phyloP scores from a whole-genome alignment of 306 rosid species.

The Prunus padus region DNA sequence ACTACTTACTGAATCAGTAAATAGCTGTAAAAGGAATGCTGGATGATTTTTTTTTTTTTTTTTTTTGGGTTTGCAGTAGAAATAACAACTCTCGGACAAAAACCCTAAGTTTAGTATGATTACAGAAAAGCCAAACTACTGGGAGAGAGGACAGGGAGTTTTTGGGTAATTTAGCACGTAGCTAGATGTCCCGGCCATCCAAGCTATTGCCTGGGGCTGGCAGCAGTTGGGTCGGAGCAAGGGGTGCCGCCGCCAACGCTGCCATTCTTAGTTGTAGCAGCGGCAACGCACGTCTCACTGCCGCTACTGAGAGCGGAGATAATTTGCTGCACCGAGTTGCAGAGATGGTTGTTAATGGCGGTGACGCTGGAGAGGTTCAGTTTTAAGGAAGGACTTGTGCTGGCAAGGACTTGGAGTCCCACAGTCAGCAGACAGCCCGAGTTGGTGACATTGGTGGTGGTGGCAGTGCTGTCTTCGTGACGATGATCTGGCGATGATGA shows the following conservation, averaged over 20 bases:
- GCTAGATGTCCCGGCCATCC: not conserved
- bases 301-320: conserved; percentile 44
- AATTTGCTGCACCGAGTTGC: conserved; percentile 80
- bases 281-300: not conserved
- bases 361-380: conserved; percentile 75
- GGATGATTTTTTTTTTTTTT: not conserved
- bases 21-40: not conserved
- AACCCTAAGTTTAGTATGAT: not conserved
- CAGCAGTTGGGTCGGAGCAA: conserved; percentile 35
- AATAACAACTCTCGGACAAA: not conserved
- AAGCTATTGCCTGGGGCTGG: conserved; percentile 36
- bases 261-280: conserved; percentile 13
- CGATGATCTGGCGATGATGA: not conserved
- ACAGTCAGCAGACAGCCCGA: conserved; percentile 67
- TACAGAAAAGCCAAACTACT: not conserved
- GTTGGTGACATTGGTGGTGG: not conserved
- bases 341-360: conserved; percentile 78
- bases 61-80: not conserved
- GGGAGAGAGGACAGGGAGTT: conserved; percentile 10
- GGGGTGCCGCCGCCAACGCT: conserved; percentile 25
- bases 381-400: conserved; percentile 75
- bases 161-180: conserved; percentile 10
- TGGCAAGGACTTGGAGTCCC: conserved; percentile 79
- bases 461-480: not conserved
- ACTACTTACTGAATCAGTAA: not conserved